These are phyloP conservation scores for Lachnellula cervina DNA, from an alignment of 2,329 filamentous ascomycete genomes.

Conservation along the genomic window DNA sequence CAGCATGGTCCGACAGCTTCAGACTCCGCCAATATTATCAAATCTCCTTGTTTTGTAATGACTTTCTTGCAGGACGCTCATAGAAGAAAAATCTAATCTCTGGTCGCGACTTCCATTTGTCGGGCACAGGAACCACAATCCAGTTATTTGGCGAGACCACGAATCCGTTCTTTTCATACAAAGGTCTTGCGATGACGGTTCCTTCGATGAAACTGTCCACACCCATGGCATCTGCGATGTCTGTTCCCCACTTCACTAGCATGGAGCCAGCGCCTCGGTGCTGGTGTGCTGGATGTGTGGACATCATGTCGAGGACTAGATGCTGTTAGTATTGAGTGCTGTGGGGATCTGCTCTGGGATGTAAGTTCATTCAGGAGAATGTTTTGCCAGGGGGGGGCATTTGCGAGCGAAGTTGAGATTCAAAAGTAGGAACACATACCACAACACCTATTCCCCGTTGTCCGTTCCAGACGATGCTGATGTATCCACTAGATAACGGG, in stretches of 20 bases:
- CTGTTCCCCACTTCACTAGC: slow-evolving; percentile 35
- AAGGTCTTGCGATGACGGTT: slow-evolving; percentile 7
- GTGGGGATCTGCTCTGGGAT: no score
- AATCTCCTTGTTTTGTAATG: not conserved
- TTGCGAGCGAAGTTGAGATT: not conserved
- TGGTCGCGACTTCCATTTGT: slow-evolving; percentile 15
- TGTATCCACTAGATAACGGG: slow-evolving; percentile 4
- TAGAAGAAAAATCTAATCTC: slow-evolving; percentile 13
- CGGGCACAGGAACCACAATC: slow-evolving; percentile 11
- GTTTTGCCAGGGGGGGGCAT: not conserved
- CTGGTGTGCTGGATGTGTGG: slow-evolving; percentile 34
- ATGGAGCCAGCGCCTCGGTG: slow-evolving; percentile 34
- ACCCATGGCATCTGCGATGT: slow-evolving; percentile 23
- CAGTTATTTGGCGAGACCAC: slow-evolving; percentile 4
- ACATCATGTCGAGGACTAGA: slow-evolving; percentile 33
- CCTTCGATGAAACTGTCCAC: slow-evolving; percentile 12
- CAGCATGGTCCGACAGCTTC: no score
- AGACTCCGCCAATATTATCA: not conserved
- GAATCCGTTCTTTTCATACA: slow-evolving; percentile 21
- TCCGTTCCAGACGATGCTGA: slow-evolving; percentile 8
- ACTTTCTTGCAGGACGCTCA: slow-evolving; percentile 6
- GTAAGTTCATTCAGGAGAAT: no score
- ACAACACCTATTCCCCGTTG: slow-evolving; percentile 11
- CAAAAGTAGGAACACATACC: slow-evolving; percentile 7
- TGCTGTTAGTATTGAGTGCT: not conserved